phyloP scores from a whole-genome alignment of 2,329 filamentous ascomycete genomes.

The Apiospora rasikravindrae region DNA sequence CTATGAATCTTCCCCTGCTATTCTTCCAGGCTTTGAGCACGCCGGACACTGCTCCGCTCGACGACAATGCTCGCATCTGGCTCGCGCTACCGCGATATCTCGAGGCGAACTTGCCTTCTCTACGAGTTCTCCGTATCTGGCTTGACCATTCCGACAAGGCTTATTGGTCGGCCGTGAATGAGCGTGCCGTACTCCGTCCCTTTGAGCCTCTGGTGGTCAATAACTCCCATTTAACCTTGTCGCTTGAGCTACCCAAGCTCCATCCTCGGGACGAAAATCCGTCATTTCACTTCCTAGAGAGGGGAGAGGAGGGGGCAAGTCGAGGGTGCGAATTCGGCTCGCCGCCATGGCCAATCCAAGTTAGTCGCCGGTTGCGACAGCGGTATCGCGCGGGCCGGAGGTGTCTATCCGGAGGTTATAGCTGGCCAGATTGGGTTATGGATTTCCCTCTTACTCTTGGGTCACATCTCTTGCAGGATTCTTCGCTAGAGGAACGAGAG shows the following conservation, averaged over 20 bases:
- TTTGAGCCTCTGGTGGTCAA: background rate
- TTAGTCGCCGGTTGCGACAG: background rate
- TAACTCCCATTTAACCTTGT: background rate
- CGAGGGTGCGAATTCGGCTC: background rate
- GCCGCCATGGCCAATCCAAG: background rate
- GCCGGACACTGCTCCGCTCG: too few relatives aligned
- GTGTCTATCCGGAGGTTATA: accelerated
- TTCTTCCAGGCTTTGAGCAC: background rate
- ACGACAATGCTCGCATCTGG: background rate
- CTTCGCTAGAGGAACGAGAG: too few relatives aligned
- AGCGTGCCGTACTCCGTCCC: background rate
- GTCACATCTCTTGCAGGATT: background rate
- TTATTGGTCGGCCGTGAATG: background rate
- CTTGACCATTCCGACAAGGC: background rate
- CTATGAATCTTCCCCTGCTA: background rate
- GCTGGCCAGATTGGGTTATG: background rate
- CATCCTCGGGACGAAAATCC: background rate
- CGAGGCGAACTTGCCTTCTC: background rate
- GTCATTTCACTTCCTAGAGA: background rate
- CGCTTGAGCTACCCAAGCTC: background rate
- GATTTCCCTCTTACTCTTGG: background rate
- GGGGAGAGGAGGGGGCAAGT: background rate
- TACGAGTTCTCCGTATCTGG: background rate
- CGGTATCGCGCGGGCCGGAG: background rate
- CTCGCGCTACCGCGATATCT: background rate